phyloP scores from a whole-genome alignment of 208 protist genomes.

The Leishmania lainsoni region DNA sequence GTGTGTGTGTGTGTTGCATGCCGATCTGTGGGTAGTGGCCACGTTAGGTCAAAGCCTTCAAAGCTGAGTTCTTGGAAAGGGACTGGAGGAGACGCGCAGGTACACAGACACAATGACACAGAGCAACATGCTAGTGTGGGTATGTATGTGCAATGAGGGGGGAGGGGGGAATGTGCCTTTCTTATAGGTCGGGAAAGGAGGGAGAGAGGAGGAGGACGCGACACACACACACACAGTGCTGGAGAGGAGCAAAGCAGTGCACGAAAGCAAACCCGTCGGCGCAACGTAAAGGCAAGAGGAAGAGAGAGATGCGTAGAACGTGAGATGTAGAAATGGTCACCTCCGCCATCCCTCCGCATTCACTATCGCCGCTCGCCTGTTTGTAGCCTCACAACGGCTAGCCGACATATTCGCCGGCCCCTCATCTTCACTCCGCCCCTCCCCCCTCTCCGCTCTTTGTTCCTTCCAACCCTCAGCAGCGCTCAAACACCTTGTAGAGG shows the following conservation, averaged over 20 bases:
- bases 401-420: not conserved
- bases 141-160: not conserved
- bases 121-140: not conserved
- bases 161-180: not conserved
- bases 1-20: not conserved
- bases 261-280: not conserved
- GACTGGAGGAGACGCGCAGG: not conserved
- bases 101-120: not conserved
- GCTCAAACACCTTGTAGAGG: conserved; percentile 92
- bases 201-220: not conserved
- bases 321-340: not conserved
- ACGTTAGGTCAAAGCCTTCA: not conserved
- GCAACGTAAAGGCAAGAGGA: not conserved
- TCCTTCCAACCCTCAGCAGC: conserved; percentile 49
- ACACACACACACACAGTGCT: not conserved
- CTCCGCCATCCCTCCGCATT: too few species aligned
- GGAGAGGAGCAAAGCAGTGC: not conserved
- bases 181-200: not conserved
- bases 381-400: not conserved
- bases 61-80: not conserved
- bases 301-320: not conserved
- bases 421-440: not conserved
- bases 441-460: not conserved
- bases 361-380: not conserved
- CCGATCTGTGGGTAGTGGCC: not conserved